phyloP scores from a whole-genome alignment of 1,284 basidiomycete species.

The Trametes polyzona region DNA sequence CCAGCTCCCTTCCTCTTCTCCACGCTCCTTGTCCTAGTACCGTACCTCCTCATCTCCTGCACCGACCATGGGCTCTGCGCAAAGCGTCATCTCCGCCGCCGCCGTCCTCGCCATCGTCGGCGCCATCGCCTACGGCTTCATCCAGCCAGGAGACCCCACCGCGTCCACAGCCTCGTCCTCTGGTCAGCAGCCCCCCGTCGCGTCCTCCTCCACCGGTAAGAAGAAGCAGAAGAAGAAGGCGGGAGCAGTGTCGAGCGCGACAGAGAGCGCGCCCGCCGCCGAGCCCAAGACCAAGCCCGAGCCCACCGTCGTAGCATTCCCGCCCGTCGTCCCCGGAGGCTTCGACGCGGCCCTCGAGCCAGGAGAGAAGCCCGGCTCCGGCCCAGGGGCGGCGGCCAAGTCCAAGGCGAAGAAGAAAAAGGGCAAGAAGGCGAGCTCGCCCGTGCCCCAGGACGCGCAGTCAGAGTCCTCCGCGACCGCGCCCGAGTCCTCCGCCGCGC shows the following conservation, averaged over 20 bases:
- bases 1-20: neutral
- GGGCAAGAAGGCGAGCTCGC: slow-evolving; percentile 29
- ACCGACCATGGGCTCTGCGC: slow-evolving; percentile 50
- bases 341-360: slow-evolving; percentile 37
- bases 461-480: slow-evolving; percentile 40
- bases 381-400: slow-evolving; percentile 36
- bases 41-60: neutral
- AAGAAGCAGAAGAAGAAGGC: slow-evolving; percentile 47
- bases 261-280: slow-evolving; percentile 25
- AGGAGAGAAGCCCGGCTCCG: slow-evolving; percentile 2
- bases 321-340: slow-evolving; percentile 51
- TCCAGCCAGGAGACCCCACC: slow-evolving; percentile 28
- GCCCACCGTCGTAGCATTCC: slow-evolving; percentile 42
- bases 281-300: no score
- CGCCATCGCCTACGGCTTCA: slow-evolving; percentile 47
- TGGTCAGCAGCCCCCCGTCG: slow-evolving; percentile 7
- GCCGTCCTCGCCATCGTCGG: slow-evolving; percentile 45
- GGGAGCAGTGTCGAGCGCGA: slow-evolving; percentile 15
- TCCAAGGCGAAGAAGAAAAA: slow-evolving; percentile 48
- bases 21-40: slow-evolving; percentile 14
- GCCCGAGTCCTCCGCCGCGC: slow-evolving; percentile 32
- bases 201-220: slow-evolving; percentile 33
- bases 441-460: slow-evolving; percentile 29
- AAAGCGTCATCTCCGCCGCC: slow-evolving; percentile 50
- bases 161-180: slow-evolving; percentile 16